Evolutionary conservation across 495 filamentous ascomycete species (phyloP).

Genomic region (Mycothermus thermophilus): DNA sequence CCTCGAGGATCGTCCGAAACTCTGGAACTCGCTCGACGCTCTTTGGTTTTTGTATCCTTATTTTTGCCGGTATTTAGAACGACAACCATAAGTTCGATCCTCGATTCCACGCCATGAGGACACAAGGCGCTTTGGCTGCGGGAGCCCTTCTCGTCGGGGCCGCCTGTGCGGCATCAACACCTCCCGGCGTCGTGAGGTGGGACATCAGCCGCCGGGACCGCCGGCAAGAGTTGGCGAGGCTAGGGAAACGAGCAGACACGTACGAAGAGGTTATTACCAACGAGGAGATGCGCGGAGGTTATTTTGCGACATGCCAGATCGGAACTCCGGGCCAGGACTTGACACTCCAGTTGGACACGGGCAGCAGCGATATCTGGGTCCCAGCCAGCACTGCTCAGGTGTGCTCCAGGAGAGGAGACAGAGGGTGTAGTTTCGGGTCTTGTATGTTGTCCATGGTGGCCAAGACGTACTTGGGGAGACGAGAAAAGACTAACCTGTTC

Average conservation of each 20-base stretch:
- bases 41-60: not conserved
- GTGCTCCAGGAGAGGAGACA: constrained; percentile 29
- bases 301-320: constrained; percentile 54
- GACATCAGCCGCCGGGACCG: constrained; percentile 20
- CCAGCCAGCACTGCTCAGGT: constrained; percentile 47
- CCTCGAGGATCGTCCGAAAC: too few species aligned
- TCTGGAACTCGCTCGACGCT: too few species aligned
- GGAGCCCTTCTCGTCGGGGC: constrained; percentile 20
- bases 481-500: constrained; percentile 2
- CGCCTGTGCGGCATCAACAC: constrained; percentile 10
- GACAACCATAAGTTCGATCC: too few species aligned
- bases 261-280: constrained; percentile 29
- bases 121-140: constrained; percentile 10
- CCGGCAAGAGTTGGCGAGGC: constrained; percentile 5
- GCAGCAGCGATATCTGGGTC: constrained; percentile 84
- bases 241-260: constrained; percentile 22
- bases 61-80: not conserved
- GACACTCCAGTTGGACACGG: constrained; percentile 63
- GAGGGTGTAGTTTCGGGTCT: constrained; percentile 32
- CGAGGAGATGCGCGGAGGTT: constrained; percentile 37
- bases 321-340: constrained; percentile 58
- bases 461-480: not conserved
- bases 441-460: constrained; percentile 22
- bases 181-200: constrained; percentile 28
- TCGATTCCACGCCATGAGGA: constrained; percentile 15